These are phyloP conservation scores for Suhomyces vadensis DNA, from an alignment of 805 yeast species.

Conservation along the genomic window DNA sequence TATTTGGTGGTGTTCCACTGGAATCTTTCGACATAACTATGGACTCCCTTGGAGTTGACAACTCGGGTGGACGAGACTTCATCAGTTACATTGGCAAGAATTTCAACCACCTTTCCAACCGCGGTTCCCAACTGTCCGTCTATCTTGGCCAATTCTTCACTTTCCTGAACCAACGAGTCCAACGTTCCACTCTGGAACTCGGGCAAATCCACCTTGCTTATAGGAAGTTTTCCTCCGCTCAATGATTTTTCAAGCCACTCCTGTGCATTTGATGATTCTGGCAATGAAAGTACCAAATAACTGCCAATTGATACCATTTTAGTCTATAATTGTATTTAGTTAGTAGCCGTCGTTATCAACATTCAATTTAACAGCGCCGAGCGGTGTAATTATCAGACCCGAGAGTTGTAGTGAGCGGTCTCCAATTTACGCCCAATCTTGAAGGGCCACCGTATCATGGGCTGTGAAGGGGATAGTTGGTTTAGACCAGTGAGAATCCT, in stretches of 20 bases:
- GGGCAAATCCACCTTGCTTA: conserved; percentile 65
- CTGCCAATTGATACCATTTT: conserved; percentile 15
- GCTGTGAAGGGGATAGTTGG: too few species aligned
- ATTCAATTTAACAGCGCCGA: background rate
- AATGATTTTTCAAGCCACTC: conserved; percentile 59
- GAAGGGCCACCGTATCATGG: too few species aligned
- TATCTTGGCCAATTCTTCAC: conserved; percentile 82
- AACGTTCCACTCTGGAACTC: conserved; percentile 91
- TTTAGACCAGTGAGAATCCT: too few species aligned
- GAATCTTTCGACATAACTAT: conserved; percentile 70
- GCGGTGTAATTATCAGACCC: conserved; percentile 4
- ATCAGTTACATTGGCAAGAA: conserved; percentile 49
- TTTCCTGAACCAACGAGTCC: conserved; percentile 85
- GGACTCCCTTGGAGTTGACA: conserved; percentile 50
- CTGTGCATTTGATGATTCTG: conserved; percentile 49
- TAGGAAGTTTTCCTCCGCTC: conserved; percentile 58
- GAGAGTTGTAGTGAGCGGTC: background rate
- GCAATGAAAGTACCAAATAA: conserved; percentile 59
- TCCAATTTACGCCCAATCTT: background rate
- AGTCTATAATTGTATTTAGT: background rate
- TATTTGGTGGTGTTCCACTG: conserved; percentile 88
- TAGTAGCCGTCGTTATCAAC: background rate
- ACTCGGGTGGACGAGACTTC: conserved; percentile 22
- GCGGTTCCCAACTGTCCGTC: conserved; percentile 77
- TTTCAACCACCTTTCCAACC: conserved; percentile 74